phyloP scores from a whole-genome alignment of 139 green algal genomes.

The Coelastrella sp. region DNA sequence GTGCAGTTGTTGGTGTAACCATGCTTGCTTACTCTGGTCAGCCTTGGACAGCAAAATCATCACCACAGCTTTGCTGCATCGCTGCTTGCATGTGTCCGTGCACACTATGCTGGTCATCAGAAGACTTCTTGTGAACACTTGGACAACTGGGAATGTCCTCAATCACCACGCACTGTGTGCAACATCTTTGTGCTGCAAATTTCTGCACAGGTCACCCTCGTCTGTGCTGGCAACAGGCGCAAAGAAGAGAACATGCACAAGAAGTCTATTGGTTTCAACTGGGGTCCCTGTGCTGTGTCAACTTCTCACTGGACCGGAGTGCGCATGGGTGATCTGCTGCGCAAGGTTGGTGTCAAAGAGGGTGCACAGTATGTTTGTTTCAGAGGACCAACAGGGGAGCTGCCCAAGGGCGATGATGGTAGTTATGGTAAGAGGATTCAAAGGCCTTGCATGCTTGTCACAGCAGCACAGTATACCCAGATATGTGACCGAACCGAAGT shows the following conservation, averaged over 20 bases:
- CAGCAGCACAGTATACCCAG: neutral
- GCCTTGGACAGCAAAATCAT: no score
- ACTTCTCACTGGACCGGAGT: constrained; percentile 95
- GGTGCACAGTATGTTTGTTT: constrained; percentile 80
- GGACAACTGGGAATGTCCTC: no score
- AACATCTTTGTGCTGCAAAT: neutral
- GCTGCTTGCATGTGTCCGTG: no score
- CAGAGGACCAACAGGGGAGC: constrained; percentile 82
- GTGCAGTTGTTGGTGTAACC: neutral
- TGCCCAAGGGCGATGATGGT: constrained; percentile 82
- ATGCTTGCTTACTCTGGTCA: no score
- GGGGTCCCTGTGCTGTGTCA: constrained; percentile 78
- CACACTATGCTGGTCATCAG: no score
- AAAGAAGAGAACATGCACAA: constrained; percentile 99
- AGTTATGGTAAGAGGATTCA: constrained; percentile 62
- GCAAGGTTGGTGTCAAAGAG: constrained; percentile 21
- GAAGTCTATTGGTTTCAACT: constrained; percentile 96
- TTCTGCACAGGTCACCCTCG: constrained; percentile 68
- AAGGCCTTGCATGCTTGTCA: neutral
- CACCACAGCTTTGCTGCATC: no score
- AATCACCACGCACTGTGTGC: no score
- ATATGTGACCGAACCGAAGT: no score
- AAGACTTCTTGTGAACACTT: no score
- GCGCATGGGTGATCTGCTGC: constrained; percentile 87
- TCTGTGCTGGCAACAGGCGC: constrained; percentile 83